Evolutionary conservation across 306 rosid genomes (phyloP), one percentile per base, ranked within the genome.

Genomic region (Geum urbanum): DNA sequence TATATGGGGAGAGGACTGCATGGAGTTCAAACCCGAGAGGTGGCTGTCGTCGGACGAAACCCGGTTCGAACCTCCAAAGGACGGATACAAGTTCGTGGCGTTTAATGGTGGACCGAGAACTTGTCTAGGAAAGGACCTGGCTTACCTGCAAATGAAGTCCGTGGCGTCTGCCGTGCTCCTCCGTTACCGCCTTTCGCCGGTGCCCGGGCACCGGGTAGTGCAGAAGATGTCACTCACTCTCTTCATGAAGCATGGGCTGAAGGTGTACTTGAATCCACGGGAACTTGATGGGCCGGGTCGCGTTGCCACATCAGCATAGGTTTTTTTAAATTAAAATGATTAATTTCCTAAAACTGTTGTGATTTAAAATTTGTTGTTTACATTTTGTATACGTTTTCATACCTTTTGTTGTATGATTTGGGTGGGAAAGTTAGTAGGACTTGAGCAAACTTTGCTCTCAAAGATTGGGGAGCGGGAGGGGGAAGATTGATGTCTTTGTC

Each of bases 101-200:
- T 94, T 94, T 27, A 94, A 94, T 24, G 98, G 82, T 5, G 98
- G 98, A 64, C 98, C 98, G 71, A 94, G 98, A 44, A 94, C 87
- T 8, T 94, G 98, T 70, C 77, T 94, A 72, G 98, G 98, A 1
- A 94, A 94, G 84, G 96, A 94, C 78, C 74, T 94, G 80, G 98
- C 98, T 72, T 94, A 94, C 77, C 77, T 94, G 48, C 98, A 94
- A 70, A 94, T 94, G 98, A 90, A 88, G 60, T 94, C 98, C 0
- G 96, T 94, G 49, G 98, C 90, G 0, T 83, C 97, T 0, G 98
- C 98, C 22, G 92, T 94, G 41, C 85, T 94, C 8, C 71, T 94
- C 35, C 91, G 89, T 35, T 90, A 87, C 84, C 95, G 90, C 79
- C 63, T 88, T n/a, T 74, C 77, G 0, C 86, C 60, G 9, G 98